Evolutionary conservation across 345 rosid genomes (phyloP).

Genomic region (Camelina hispida): DNA sequence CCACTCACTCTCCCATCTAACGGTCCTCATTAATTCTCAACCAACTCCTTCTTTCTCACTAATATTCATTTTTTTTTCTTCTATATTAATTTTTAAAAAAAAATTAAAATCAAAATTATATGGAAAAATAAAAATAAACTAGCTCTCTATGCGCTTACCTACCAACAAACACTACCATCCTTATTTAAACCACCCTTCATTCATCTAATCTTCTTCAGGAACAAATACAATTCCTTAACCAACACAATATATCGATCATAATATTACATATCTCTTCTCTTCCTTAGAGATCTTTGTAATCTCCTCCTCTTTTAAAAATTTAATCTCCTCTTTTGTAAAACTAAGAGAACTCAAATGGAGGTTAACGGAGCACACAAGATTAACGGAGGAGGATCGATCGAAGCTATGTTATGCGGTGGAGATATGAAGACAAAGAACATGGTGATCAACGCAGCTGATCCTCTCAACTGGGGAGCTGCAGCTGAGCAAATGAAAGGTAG

Average conservation of each 20-base stretch:
- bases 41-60: constrained; percentile 38
- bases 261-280: constrained; percentile 12
- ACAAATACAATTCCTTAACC: constrained; percentile 38
- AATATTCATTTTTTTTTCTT: not conserved
- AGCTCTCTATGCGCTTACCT: constrained; percentile 42
- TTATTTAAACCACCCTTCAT: constrained; percentile 46
- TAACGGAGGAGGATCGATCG: constrained; percentile 4
- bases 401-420: constrained; percentile 42
- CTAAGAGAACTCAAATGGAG: constrained; percentile 31
- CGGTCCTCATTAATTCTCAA: constrained; percentile 42
- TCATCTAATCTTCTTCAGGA: constrained; percentile 44
- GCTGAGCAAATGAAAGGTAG: constrained; percentile 83
- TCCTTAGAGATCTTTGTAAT: constrained; percentile 20
- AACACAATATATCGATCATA: not conserved
- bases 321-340: not conserved
- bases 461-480: constrained; percentile 69
- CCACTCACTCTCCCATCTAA: constrained; percentile 37
- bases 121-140: not conserved
- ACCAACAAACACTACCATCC: constrained; percentile 42
- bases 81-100: not conserved
- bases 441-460: constrained; percentile 48
- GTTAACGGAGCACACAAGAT: constrained; percentile 25
- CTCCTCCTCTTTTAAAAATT: not conserved
- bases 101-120: not conserved
- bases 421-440: constrained; percentile 32